These are phyloP conservation scores for Candida sithepensis DNA, from an alignment of 805 yeast genomes.

Conservation along the genomic window DNA sequence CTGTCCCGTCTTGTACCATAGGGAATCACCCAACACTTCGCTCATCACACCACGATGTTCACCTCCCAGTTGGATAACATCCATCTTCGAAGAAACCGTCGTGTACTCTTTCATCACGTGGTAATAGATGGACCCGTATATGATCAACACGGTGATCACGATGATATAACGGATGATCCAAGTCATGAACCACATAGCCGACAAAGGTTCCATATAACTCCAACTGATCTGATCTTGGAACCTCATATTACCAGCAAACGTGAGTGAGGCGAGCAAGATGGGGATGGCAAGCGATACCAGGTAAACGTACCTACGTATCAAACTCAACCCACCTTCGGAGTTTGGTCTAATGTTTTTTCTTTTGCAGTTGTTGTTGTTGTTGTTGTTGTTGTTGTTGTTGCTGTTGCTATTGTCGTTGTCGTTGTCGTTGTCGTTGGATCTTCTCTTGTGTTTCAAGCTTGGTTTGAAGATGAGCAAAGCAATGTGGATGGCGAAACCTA, in stretches of 20 bases:
- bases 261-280: slow-evolving; percentile 62
- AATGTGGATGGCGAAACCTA: slow-evolving; percentile 80
- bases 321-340: slow-evolving; percentile 70
- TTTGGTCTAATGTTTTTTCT: no score
- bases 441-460: slow-evolving; percentile 33
- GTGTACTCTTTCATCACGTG: slow-evolving; percentile 66
- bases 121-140: slow-evolving; percentile 68
- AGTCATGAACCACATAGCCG: slow-evolving; percentile 72
- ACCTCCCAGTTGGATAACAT: slow-evolving; percentile 10
- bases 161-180: slow-evolving; percentile 82
- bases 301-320: slow-evolving; percentile 55
- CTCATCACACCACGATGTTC: slow-evolving; percentile 16
- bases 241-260: slow-evolving; percentile 54
- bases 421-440: slow-evolving; percentile 19
- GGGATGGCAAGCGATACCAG: slow-evolving; percentile 59
- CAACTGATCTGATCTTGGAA: slow-evolving; percentile 64
- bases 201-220: slow-evolving; percentile 71
- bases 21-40: slow-evolving; percentile 25
- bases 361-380: slow-evolving; percentile 18
- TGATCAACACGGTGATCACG: slow-evolving; percentile 54
- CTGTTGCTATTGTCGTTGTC: slow-evolving; percentile 15
- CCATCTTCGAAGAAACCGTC: slow-evolving; percentile 42
- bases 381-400: no score
- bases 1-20: slow-evolving; percentile 30
- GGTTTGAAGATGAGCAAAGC: slow-evolving; percentile 70